Conservation (phyloP, 148 eudicot genomes). For the Cornus florida region DNA sequence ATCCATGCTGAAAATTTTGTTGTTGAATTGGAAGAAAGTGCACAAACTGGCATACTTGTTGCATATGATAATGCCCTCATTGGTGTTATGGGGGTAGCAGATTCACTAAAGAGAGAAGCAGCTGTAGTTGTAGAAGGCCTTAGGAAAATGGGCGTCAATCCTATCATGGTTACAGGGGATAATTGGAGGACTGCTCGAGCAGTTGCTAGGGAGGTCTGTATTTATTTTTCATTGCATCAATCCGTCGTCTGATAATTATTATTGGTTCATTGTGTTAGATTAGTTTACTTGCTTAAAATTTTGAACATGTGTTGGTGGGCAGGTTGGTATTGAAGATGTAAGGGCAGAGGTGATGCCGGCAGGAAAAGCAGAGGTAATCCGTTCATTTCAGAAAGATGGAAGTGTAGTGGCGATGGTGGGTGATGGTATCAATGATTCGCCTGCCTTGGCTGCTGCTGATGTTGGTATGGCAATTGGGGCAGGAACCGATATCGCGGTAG, state of each 20-base stretch:
- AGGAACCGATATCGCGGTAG: slow-evolving; percentile 94
- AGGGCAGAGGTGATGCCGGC: slow-evolving; percentile 97
- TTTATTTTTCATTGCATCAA: not conserved
- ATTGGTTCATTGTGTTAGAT: not conserved
- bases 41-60: slow-evolving; percentile 86
- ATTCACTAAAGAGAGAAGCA: slow-evolving; percentile 96
- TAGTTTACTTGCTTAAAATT: not conserved
- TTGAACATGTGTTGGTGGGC: slow-evolving; percentile 20
- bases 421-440: slow-evolving; percentile 96
- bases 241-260: not conserved
- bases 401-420: slow-evolving; percentile 94
- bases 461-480: slow-evolving; percentile 99
- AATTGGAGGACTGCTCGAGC: slow-evolving; percentile 92
- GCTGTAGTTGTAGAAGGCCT: slow-evolving; percentile 90
- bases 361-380: slow-evolving; percentile 85
- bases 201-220: slow-evolving; percentile 86
- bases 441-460: slow-evolving; percentile 94
- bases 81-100: slow-evolving; percentile 90
- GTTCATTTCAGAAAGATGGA: slow-evolving; percentile 77
- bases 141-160: slow-evolving; percentile 78
- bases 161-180: slow-evolving; percentile 98
- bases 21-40: slow-evolving; percentile 84
- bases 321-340: slow-evolving; percentile 87
- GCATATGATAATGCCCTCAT: slow-evolving; percentile 56
- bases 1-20: slow-evolving; percentile 54